Conservation (phyloP, 805 yeast genomes). For the Zygoascus flipseniorum region DNA sequence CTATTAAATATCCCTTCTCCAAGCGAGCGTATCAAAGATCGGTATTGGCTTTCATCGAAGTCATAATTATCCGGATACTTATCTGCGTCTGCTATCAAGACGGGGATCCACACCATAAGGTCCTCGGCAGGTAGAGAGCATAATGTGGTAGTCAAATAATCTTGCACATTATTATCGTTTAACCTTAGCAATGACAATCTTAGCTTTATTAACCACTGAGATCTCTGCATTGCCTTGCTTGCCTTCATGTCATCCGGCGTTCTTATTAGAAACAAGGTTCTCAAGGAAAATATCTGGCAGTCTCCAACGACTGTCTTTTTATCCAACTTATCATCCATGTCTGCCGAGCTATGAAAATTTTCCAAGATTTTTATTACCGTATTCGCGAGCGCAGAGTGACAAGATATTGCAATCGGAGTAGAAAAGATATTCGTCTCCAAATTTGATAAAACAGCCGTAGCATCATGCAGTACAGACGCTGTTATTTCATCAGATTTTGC, state of each 20-base stretch:
- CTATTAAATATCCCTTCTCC: background rate
- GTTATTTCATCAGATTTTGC: background rate
- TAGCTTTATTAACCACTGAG: background rate
- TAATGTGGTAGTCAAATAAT: background rate
- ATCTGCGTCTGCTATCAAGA: background rate
- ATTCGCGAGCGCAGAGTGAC: background rate
- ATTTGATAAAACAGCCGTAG: background rate
- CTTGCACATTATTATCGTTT: background rate
- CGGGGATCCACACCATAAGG: background rate
- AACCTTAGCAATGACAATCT: background rate
- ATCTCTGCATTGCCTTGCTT: background rate
- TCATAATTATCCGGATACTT: background rate
- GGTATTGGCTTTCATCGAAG: background rate
- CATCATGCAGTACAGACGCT: background rate
- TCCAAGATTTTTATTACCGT: background rate
- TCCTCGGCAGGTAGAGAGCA: background rate
- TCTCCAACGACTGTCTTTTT: background rate
- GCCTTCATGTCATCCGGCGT: background rate
- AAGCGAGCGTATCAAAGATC: background rate
- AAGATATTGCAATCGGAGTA: background rate
- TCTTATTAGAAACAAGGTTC: background rate
- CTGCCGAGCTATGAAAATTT: background rate
- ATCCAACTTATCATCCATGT: background rate
- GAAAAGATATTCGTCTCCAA: background rate
- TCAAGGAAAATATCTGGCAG: background rate